These are phyloP conservation scores for Globisporangium spinosum DNA, from an alignment of 352 stramenopile species.

Conservation along the genomic window DNA sequence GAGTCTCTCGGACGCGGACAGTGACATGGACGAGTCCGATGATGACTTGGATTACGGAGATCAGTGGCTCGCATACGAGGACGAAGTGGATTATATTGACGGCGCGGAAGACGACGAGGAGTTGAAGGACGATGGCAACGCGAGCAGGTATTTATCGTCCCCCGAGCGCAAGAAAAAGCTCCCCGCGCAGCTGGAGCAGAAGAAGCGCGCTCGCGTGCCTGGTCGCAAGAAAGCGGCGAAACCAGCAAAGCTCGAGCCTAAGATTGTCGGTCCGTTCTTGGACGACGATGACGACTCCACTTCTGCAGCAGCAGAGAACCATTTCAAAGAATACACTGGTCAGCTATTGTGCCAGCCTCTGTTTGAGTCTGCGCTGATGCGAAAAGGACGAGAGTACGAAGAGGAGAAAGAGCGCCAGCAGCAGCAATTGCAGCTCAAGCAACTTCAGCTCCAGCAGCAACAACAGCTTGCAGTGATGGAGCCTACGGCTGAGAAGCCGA, in stretches of 20 bases:
- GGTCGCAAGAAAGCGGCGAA: conserved; percentile 55
- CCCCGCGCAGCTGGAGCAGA: conserved; percentile 44
- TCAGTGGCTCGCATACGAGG: conserved; percentile 83
- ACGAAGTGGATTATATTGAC: conserved; percentile 85
- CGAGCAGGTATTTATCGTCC: conserved; percentile 23
- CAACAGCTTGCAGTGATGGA: not conserved
- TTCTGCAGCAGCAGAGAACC: not conserved
- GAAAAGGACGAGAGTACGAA: conserved; percentile 42
- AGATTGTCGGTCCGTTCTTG: conserved; percentile 49
- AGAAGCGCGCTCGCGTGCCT: conserved; percentile 31
- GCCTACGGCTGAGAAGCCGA: not conserved
- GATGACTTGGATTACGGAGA: conserved; percentile 84
- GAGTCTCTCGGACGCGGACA: conserved; percentile 71
- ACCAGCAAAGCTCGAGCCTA: conserved; percentile 59
- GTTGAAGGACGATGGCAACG: conserved; percentile 19
- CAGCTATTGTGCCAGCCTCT: conserved; percentile 31
- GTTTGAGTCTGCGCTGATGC: conserved; percentile 51
- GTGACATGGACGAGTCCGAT: conserved; percentile 67
- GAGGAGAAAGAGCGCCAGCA: conserved; percentile 32
- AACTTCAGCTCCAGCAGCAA: not conserved
- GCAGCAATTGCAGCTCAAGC: conserved; percentile 21
- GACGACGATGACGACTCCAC: conserved; percentile 20
- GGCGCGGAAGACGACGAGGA: conserved; percentile 23
- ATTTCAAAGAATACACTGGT: conserved; percentile 22
- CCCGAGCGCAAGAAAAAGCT: conserved; percentile 46